Conservation (phyloP, 495 filamentous ascomycete species). For the Aspergillus cristatus region DNA sequence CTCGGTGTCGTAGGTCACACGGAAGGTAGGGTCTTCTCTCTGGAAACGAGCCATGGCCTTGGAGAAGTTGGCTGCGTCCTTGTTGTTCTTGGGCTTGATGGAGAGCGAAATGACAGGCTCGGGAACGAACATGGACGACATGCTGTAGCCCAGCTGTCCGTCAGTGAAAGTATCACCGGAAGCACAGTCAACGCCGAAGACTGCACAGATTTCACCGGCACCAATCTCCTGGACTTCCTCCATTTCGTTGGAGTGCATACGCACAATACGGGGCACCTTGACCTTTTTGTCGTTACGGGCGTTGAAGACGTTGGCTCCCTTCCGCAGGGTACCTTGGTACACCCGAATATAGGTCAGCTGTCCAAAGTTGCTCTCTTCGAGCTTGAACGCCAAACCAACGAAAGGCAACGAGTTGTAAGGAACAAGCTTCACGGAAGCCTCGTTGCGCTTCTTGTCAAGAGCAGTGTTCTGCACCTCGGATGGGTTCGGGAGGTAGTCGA, state of each 20-base stretch:
- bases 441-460: slow-evolving; percentile 69
- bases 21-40: slow-evolving; percentile 96
- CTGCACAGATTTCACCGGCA: slow-evolving; percentile 95
- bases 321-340: slow-evolving; percentile 87
- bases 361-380: slow-evolving; percentile 98
- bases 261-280: slow-evolving; percentile 92
- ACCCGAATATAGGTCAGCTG: slow-evolving; percentile 98
- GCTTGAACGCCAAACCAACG: slow-evolving; percentile 95
- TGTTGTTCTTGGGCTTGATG: slow-evolving; percentile 92
- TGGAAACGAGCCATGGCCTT: slow-evolving; percentile 99
- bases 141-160: slow-evolving; percentile 82
- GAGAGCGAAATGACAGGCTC: slow-evolving; percentile 97
- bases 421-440: slow-evolving; percentile 73
- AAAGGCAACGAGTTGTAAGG: slow-evolving; percentile 91
- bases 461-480: slow-evolving; percentile 83
- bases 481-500: slow-evolving; percentile 94
- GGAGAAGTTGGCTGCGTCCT: slow-evolving; percentile 88
- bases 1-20: slow-evolving; percentile 84
- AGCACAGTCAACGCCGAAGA: slow-evolving; percentile 97
- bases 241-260: slow-evolving; percentile 99
- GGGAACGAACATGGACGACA: slow-evolving; percentile 98
- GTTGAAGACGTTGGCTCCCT: slow-evolving; percentile 86
- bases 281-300: slow-evolving; percentile 91
- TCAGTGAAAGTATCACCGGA: slow-evolving; percentile 99
- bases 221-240: slow-evolving; percentile 88